Evolutionary conservation across 768 basidiomycete species (phyloP), one percentile per base, ranked within the genome.

Genomic region (Agaricus bisporus): DNA sequence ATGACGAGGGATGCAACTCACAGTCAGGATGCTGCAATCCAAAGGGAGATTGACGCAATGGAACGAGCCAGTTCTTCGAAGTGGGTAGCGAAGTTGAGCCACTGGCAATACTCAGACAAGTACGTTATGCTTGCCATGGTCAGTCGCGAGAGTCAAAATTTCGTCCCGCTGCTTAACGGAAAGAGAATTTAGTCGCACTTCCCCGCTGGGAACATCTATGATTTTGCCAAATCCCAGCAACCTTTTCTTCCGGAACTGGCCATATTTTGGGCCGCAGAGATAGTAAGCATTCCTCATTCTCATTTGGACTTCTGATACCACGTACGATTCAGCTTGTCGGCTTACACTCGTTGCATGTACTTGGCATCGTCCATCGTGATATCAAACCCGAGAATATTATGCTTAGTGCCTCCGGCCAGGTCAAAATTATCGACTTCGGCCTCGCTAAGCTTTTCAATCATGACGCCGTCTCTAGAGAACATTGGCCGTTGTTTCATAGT

Each of bases 281-380:
- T 53, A 22, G 51, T 53, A 29, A 12, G 51, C 20, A n/a, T 8
- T 10, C 2, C 15, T 36, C 3, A 10, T 11, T 32, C 15, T 38
- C 9, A 38, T 5, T 9, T 4, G 14, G 26, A 26, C 18, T 29
- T 18, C 28, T 12, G 17, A 26, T 52, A 10, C 25, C 12, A 41
- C 15, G 10, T 20, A 7, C 11, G 4, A 26, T 26, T 18, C 45
- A 59, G 58, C 43, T 54, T 17, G n/a, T 48, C 5, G 58, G 51
- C 18, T 50, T 59, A 12, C 48, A 57, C 39, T 55, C 51, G 12
- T 22, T 59, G n/a, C 58, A 59, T 41, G 32, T 20, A 4, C 56
- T 59, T n/a, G 58, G 58, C 15, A 57, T 59, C 38, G 48, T 59
- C 37, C 58, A 59, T 32, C 56, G 58, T n/a, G 58, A 59, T 20